Evolutionary conservation across 1,284 basidiomycete species (phyloP).

Genomic region (Heterobasidion occidentale): DNA sequence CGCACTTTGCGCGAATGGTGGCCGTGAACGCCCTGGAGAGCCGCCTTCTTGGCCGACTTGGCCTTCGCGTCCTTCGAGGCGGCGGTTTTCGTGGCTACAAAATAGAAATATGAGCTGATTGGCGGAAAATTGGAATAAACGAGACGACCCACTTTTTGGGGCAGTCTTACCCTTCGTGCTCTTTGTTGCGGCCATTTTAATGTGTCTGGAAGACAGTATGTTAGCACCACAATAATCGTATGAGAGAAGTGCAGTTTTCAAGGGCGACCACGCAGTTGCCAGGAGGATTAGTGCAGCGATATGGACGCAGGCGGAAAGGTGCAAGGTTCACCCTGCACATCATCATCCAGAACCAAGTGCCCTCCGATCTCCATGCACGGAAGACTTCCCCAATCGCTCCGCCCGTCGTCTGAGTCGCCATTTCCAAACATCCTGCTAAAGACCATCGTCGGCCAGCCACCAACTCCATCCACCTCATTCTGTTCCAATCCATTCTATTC

Average conservation of each 20-base stretch:
- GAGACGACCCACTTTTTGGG: constrained; percentile 33
- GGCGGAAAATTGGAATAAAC: not conserved
- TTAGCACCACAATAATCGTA: not conserved
- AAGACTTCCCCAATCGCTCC: too few relatives aligned
- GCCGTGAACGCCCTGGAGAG: constrained; percentile 79
- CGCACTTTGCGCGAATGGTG: constrained; percentile 80
- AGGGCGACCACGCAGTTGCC: too few relatives aligned
- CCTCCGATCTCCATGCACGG: not conserved
- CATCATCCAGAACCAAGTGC: not conserved
- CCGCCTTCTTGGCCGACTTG: constrained; percentile 94
- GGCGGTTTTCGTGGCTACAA: constrained; percentile 11
- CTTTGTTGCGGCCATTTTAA: constrained; percentile 55
- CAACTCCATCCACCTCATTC: not conserved
- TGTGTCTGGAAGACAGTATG: not conserved
- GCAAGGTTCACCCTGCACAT: not conserved
- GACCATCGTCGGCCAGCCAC: too few relatives aligned
- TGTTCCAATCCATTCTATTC: not conserved
- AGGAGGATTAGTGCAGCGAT: not conserved
- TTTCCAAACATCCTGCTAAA: too few relatives aligned
- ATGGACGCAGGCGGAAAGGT: not conserved
- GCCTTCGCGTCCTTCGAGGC: constrained; percentile 66
- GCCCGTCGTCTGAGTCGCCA: too few relatives aligned
- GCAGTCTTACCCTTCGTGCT: constrained; percentile 51
- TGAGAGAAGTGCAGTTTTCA: not conserved
- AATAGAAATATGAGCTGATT: not conserved